Evolutionary conservation across 352 stramenopile genomes (phyloP).

Genomic region (Phytophthora cryptogea): DNA sequence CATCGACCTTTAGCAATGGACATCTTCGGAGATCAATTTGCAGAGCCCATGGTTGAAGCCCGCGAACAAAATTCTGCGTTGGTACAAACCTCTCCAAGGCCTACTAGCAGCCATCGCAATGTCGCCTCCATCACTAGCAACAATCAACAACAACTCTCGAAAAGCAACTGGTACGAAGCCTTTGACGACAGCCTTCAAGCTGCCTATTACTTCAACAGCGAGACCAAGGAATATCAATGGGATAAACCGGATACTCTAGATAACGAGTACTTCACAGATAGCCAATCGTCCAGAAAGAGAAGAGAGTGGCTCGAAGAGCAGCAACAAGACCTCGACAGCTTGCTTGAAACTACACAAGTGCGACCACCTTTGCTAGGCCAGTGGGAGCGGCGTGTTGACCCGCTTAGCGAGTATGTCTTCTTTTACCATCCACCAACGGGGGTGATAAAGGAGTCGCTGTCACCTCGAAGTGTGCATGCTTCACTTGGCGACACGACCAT

Average conservation of each 20-base stretch:
- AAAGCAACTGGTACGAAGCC: conserved; percentile 71
- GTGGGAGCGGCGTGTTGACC: conserved; percentile 75
- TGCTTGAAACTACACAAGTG: conserved; percentile 40
- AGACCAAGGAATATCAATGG: conserved; percentile 81
- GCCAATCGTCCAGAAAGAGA: conserved; percentile 44
- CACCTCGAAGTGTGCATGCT: conserved; percentile 55
- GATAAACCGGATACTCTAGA: conserved; percentile 46
- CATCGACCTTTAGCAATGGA: conserved; percentile 71
- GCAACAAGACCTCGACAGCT: conserved; percentile 35
- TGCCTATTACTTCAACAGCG: conserved; percentile 77
- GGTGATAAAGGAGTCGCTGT: conserved; percentile 58
- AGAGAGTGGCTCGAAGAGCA: conserved; percentile 58
- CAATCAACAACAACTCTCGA: not conserved
- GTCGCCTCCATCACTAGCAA: not conserved
- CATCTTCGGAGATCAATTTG: conserved; percentile 71
- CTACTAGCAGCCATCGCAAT: conserved; percentile 4
- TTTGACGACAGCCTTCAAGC: conserved; percentile 71
- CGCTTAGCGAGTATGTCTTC: conserved; percentile 64
- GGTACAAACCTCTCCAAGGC: not conserved
- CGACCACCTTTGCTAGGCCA: conserved; percentile 39
- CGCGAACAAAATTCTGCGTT: not conserved
- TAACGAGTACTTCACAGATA: conserved; percentile 45
- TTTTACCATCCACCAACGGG: conserved; percentile 64
- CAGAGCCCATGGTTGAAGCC: conserved; percentile 32
- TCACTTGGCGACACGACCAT: conserved; percentile 29